Evolutionary conservation across 2,329 filamentous ascomycete genomes (phyloP).

Genomic region (Claviceps capensis): DNA sequence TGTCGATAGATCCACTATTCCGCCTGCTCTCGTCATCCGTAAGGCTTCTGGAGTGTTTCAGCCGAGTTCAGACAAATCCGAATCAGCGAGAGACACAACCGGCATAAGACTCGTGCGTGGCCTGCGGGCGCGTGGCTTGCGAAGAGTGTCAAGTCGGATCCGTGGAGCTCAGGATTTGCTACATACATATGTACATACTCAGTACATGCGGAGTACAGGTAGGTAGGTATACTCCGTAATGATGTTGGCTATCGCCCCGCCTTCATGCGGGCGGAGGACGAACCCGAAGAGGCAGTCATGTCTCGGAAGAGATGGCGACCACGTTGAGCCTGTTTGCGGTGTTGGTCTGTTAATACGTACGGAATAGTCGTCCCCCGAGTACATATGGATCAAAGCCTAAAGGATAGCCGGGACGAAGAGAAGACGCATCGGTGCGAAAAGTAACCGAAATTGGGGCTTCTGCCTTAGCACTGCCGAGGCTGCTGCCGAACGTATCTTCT

Average conservation of each 20-base stretch:
- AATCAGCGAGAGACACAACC: conserved; percentile 3
- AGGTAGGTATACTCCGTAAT: background rate
- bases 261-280: background rate
- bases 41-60: background rate
- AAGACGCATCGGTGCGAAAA: background rate
- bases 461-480: background rate
- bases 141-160: background rate
- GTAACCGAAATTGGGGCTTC: too few relatives aligned
- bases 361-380: background rate
- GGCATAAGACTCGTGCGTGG: conserved; percentile 1
- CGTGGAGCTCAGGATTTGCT: background rate
- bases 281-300: background rate
- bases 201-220: background rate
- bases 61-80: background rate
- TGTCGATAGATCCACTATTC: conserved; percentile 1
- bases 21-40: background rate
- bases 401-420: background rate
- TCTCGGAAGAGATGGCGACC: conserved; percentile 1
- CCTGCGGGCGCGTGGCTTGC: background rate
- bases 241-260: background rate
- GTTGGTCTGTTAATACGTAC: background rate
- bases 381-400: background rate
- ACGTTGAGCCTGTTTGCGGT: background rate
- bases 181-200: too few relatives aligned
- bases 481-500: background rate